Base-by-base conservation (phyloP, 2,329 filamentous ascomycete species). In the Emydomyces testavorans region DNA sequence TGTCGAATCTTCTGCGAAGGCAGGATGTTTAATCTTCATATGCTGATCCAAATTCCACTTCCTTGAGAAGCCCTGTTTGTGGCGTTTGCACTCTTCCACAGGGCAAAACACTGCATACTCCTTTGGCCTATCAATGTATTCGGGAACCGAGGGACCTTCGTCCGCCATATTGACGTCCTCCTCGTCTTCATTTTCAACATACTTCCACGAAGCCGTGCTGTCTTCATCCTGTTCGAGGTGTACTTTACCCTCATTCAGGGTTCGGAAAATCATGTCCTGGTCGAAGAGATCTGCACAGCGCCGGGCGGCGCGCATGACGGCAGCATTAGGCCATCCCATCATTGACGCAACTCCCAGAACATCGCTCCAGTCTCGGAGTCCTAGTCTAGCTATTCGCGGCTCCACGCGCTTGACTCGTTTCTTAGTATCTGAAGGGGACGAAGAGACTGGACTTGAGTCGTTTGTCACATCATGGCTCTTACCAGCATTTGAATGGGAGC, bases 291-390 rank as follows among this genome's bases (percentile, higher is more conserved):
- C 70, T 2, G 83, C 78, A 58, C 89, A 96, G 41, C 90, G 76
- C 58, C 80, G 73, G 1, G 83, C 76, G 0, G 87, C 77, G 24
- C 85, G 77, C 45, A 79, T 75, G 10, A 95, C 65, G 0, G 80
- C 82, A 1, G 69, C 63, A 0, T 71, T 64, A 1, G 83, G 70
- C 65, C 88, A 89, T 0, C 84, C 86, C 1, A 77, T 77, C 42
- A 93, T 67, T 0, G 85, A 76, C 2, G 90, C 90, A 0, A 87
- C 73, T 0, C 85, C 85, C 23, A 95, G 67, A 1, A 95, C 76
- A 55, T 94, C 85, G 55, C 80, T 83, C 90, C 90, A 96, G 66
- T 93, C 84, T 18, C 84, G 76, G 10, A 79, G 67, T 23, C 60
- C 59, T 29, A 59, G 57, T 46, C 51, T 56, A 48, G 44, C 44